Base-by-base conservation (phyloP, 768 basidiomycete genomes). In the Leccinum olivaceopallidum region DNA sequence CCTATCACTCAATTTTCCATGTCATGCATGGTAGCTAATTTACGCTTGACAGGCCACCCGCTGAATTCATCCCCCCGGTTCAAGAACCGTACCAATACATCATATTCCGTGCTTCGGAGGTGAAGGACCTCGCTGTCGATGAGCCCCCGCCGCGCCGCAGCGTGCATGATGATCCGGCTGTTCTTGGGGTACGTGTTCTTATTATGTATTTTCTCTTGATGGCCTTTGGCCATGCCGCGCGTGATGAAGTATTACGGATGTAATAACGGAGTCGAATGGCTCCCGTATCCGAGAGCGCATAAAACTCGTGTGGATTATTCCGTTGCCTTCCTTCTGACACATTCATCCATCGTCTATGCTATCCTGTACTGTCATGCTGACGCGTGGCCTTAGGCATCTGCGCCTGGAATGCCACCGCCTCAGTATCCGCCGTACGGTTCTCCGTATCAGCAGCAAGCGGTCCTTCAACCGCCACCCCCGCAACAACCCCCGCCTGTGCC, bases 31-130 rank as follows among this genome's bases (percentile, higher is more conserved):
- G 28, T 63, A 47, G 26, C 74, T 78, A 58, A 77, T 12, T 72
- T 57, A 63, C 65, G 56, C 59, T 55, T 44, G 34, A 44, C 68
- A 90, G 89, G 64, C 87, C 89, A 10, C 83, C 86, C 44, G 74
- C 82, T 36, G 88, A 94, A 72, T 95, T 86, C 74, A 92, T 93
- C 59, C 89, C 92, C 5, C 90, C 92, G 0, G 87, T 88, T 49
- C 85, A 86, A 71, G 89, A 89, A 61, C 90, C 91, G 0, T 95
- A 94, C 72, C 83, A 89, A 64, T 94, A 92, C 75, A 94, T 95
- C 75, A 90, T 95, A 64, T 95, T 95, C 77, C 90, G 90, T 56
- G 92, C 92, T 7, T 90, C 90, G 3, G 91, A 94, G 74, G 92
- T 94, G 62, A 93, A 94, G 69, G 92, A 94, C 69, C 81, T 94